Conservation (phyloP, 1,284 basidiomycete genomes). For the Sphaerobolus stellatus region DNA sequence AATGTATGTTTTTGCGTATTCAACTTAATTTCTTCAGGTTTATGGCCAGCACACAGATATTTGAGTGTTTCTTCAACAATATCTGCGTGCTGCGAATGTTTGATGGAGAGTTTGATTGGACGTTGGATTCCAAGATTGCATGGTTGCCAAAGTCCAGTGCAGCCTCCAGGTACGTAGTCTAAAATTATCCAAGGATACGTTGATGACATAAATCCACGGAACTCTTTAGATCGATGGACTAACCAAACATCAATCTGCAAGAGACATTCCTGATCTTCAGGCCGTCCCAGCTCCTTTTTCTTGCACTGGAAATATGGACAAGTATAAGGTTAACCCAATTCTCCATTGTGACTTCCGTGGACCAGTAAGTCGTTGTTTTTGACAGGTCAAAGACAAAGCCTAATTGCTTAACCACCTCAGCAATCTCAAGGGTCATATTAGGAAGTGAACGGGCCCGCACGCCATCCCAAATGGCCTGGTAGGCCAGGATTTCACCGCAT, state of each 20-base stretch:
- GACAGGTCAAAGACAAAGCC: constrained; percentile 28
- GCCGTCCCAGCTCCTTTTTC: constrained; percentile 22
- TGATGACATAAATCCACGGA: constrained; percentile 29
- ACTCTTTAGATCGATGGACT: constrained; percentile 36
- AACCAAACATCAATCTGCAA: constrained; percentile 37
- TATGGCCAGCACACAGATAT: no score
- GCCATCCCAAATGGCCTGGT: no score
- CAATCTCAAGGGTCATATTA: constrained; percentile 24
- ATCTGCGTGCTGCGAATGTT: constrained; percentile 28
- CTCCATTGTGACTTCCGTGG: constrained; percentile 35
- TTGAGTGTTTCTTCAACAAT: constrained; percentile 22
- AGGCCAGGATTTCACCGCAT: no score
- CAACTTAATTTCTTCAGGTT: no score
- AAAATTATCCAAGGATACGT: constrained; percentile 22
- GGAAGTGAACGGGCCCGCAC: no score
- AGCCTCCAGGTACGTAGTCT: constrained; percentile 24
- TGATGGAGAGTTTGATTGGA: constrained; percentile 29
- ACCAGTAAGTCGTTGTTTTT: constrained; percentile 40
- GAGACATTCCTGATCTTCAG: constrained; percentile 27
- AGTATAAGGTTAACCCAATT: constrained; percentile 33
- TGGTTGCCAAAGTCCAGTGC: constrained; percentile 27
- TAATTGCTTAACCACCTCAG: constrained; percentile 21
- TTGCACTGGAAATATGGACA: constrained; percentile 31
- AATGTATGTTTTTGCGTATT: no score
- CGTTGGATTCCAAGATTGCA: constrained; percentile 34